phyloP scores from a whole-genome alignment of 2,329 filamentous ascomycete genomes.

The Trichoderma harzianum region DNA sequence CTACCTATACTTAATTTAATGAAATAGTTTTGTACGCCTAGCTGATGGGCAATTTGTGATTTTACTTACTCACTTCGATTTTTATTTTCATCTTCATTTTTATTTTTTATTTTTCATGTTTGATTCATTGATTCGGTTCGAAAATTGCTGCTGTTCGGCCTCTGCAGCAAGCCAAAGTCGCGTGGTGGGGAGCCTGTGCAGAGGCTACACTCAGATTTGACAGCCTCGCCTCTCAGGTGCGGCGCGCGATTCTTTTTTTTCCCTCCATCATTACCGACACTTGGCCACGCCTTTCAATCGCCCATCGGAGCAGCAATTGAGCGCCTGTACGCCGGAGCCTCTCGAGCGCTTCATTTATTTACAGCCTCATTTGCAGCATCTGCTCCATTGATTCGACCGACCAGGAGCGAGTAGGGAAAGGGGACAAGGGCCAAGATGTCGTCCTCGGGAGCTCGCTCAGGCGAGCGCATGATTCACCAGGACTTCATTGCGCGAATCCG shows the following conservation, averaged over 20 bases:
- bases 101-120: background rate
- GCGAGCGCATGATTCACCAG: slow-evolving; percentile 71
- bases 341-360: background rate
- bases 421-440: slow-evolving; percentile 28
- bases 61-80: background rate
- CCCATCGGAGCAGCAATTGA: background rate
- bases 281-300: background rate
- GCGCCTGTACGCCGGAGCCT: background rate
- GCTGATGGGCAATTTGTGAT: too few relatives aligned
- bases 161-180: background rate
- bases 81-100: background rate
- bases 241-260: slow-evolving; percentile 8
- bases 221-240: slow-evolving; percentile 12
- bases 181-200: slow-evolving; percentile 9
- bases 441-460: slow-evolving; percentile 38
- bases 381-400: background rate
- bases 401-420: slow-evolving; percentile 13
- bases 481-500: slow-evolving; percentile 96
- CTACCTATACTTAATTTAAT: slow-evolving; percentile 16
- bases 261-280: background rate
- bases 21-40: background rate
- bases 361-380: background rate
- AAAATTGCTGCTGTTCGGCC: background rate
- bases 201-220: slow-evolving; percentile 6
- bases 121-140: background rate